Base-by-base conservation (phyloP, 2,329 filamentous ascomycete genomes). In the Pseudogymnoascus sp. region DNA sequence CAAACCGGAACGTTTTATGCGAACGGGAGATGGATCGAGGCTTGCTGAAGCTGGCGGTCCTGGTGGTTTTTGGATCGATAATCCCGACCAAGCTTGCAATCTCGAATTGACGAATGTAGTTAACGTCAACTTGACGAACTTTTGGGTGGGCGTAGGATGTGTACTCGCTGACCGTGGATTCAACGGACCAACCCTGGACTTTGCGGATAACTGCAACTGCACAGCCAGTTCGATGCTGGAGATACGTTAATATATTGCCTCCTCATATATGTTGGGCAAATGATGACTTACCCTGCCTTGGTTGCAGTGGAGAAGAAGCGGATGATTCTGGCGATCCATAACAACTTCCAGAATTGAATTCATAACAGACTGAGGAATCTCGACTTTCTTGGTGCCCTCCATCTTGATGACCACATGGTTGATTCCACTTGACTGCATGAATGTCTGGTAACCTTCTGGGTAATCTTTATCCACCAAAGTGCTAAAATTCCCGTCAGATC, bases 271-370 rank as follows among this genome's bases (percentile, higher is more conserved):
- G 26, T 14, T 45, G 16, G 18, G 21, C 14, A 36, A 59, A 42
- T n/a, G 37, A 42, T 23, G 63, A 70, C 76, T 67, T 75, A 86
- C 84, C 77, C 87, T 95, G 73, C 93, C 93, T 69, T 96, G 93
- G 73, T 96, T 97, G 81, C 93, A 97, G 75, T 97, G 93, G 57
- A 97, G 83, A 40, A 96, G 80, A 10, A 97, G 76, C 0, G 93
- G 93, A 68, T 95, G 86, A 67, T 96, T 91, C 36, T 80, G 76
- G 60, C 82, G 82, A 71, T 96, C 84, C 62, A 93, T 80, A 42
- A 93, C 82, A 45, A 93, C 77, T 11, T 83, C 79, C 23, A 96
- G 80, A 54, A 93, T 91, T 6, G 83, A 78, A 66, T 83, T 81
- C 81, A 96, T 91, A 26, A 86, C 85, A 51, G 79, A 75, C 6